A percentile compares a stretch with the other conserved stretches of the same genome.
Conservation (phyloP, 2,329 filamentous ascomycete genomes). For the Escovopsis sp. region DNA sequence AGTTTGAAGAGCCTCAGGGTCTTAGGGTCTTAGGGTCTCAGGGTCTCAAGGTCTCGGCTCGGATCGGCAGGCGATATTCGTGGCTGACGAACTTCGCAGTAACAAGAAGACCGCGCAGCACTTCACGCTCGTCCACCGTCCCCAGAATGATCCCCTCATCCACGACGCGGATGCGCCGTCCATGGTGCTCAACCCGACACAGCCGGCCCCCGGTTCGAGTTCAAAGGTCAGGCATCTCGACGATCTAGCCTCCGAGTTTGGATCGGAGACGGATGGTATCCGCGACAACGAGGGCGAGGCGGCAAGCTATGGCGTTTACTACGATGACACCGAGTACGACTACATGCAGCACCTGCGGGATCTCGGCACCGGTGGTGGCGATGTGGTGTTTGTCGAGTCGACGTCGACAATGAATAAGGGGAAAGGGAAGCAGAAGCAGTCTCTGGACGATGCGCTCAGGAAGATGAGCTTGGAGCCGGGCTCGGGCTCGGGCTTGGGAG, state of each 20-base stretch:
- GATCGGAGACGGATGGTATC: conserved; percentile 47
- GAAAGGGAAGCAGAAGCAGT: conserved; percentile 57
- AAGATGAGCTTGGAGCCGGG: conserved; percentile 42
- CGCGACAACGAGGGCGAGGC: conserved; percentile 91
- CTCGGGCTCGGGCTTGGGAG: conserved; percentile 26
- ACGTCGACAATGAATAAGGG: conserved; percentile 46
- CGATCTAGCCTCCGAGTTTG: conserved; percentile 66
- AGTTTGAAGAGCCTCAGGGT: conserved; percentile 5
- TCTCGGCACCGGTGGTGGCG: conserved; percentile 51
- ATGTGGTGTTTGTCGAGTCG: conserved; percentile 74
- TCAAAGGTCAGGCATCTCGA: conserved; percentile 49
- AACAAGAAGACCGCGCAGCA: conserved; percentile 87
- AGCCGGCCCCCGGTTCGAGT: conserved; percentile 17
- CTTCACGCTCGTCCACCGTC: conserved; percentile 87
- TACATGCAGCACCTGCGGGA: conserved; percentile 99
- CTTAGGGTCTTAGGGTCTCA: too few relatives aligned
- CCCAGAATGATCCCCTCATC: conserved; percentile 94
- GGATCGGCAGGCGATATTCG: neutral
- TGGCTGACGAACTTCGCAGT: conserved; percentile 17
- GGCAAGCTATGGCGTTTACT: conserved; percentile 86
- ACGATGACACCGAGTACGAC: conserved; percentile 88
- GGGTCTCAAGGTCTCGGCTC: neutral
- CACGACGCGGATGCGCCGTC: conserved; percentile 79
- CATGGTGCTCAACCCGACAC: conserved; percentile 70
- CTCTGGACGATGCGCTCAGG: conserved; percentile 68